Evolutionary conservation across 202 grass and related monocot genomes (phyloP), one percentile per base, ranked within the genome.

Genomic region (Setaria viridis): DNA sequence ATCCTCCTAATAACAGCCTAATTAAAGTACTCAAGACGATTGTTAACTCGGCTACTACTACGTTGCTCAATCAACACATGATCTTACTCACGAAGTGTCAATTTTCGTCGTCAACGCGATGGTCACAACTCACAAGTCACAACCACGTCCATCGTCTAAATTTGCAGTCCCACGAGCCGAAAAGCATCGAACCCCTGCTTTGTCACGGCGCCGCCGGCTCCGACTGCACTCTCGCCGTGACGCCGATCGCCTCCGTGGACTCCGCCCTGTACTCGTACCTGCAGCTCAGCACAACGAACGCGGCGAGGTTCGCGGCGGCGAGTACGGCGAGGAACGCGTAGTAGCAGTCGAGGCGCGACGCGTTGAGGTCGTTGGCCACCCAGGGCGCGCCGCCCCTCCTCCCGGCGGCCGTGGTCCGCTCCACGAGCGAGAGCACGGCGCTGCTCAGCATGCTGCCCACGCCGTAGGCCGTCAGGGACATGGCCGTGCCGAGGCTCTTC

Each of bases 401-500:
- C 46, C 47, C 53, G 7, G 33, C 54, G 5, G 33, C 62, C 5
- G 95, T 95, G 21, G 83, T 81, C 11, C 85, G 59, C 46, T 76
- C 76, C 2, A 93, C 89, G 37, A 81, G 25, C 0, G 91, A 50
- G 17, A 98, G 93, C 13, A 98, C 2, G 53, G 76, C 83, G 82
- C 89, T 90, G 85, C 93, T 98, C 20, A 98, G 85, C 39, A 93
- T 74, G 88, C 78, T 93, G 2, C 95, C 93, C 5, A 80, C 71
- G 77, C 91, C 93, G 55, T 92, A 82, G 10, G 91, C 91, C 72
- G 81, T 80, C 57, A 88, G 62, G 35, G 85, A 79, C 85, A 90
- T 62, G 30, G 95, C 94, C 34, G 91, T 90, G 45, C 91, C 91
- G 5, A 98, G 90, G 80, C 95, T 93, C 89, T 95, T 98, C 95